Percentiles rank a stretch among this genome's conserved stretches.
Conservation (phyloP, 2,329 filamentous ascomycete genomes). For the Penicillium sp. region DNA sequence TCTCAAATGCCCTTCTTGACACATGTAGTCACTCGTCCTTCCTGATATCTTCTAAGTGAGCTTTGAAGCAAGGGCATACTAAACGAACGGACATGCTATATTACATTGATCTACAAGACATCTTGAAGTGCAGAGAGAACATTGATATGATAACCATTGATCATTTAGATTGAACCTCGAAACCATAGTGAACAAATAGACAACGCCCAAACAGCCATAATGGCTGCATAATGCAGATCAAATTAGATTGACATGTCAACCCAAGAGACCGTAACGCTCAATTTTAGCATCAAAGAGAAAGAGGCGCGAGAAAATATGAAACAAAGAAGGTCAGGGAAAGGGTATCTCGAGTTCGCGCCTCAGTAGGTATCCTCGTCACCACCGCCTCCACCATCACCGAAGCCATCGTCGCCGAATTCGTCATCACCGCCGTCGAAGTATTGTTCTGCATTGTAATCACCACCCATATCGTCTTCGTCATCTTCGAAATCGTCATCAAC, state of each 20-base stretch:
- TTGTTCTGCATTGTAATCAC: constrained; percentile 69
- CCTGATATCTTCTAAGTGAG: background rate
- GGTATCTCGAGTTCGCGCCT: constrained; percentile 39
- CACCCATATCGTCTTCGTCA: constrained; percentile 64
- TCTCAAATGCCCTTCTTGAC: background rate
- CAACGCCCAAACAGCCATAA: constrained; percentile 9
- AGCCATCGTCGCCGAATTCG: constrained; percentile 61
- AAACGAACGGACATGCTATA: background rate
- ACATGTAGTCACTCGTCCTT: background rate
- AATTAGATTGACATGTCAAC: constrained; percentile 8
- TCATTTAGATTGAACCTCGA: background rate
- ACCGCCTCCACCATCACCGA: constrained; percentile 60
- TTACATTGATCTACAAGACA: background rate
- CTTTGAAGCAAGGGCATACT: background rate
- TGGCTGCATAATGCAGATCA: constrained; percentile 19
- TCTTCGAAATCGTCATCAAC: constrained; percentile 66
- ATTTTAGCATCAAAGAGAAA: constrained; percentile 37
- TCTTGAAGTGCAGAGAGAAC: too few species aligned
- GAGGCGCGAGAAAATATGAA: constrained; percentile 16
- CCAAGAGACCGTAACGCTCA: constrained; percentile 25
- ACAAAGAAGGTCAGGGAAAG: constrained; percentile 29
- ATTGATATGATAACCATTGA: background rate
- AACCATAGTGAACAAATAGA: background rate
- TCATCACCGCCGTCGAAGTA: constrained; percentile 68
- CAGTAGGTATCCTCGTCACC: constrained; percentile 56